Conservation (phyloP, 2,329 filamentous ascomycete species). For the Fusarium floridanum region DNA sequence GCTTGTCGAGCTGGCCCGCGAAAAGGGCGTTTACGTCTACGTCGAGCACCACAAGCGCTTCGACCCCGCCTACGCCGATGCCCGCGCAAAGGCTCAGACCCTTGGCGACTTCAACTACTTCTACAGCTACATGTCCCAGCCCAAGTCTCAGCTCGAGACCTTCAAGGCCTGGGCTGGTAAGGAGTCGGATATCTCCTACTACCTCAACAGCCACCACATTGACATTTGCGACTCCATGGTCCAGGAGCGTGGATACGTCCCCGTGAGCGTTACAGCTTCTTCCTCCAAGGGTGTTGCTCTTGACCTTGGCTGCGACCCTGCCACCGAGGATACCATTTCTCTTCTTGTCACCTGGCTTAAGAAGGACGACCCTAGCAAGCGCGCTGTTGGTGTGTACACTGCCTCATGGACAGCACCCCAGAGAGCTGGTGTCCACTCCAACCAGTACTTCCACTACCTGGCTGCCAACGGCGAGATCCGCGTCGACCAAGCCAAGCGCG, state of each 20-base stretch:
- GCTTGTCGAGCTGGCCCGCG: constrained; percentile 78
- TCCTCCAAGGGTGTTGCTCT: constrained; percentile 84
- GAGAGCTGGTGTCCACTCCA: constrained; percentile 93
- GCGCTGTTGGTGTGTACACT: constrained; percentile 90
- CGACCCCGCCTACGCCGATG: constrained; percentile 93
- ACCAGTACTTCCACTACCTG: constrained; percentile 98
- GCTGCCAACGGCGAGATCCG: constrained; percentile 86
- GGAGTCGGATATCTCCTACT: constrained; percentile 95
- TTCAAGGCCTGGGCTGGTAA: constrained; percentile 95
- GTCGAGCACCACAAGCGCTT: constrained; percentile 98
- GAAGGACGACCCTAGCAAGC: constrained; percentile 74
- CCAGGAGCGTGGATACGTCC: constrained; percentile 76
- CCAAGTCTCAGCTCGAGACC: constrained; percentile 90
- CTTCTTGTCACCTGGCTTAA: constrained; percentile 90
- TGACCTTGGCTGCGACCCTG: constrained; percentile 80
- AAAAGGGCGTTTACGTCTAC: constrained; percentile 88
- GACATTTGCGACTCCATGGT: constrained; percentile 96
- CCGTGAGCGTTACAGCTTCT: constrained; percentile 82
- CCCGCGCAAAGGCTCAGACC: constrained; percentile 78
- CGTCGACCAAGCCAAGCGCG: constrained; percentile 92
- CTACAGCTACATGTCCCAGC: constrained; percentile 96
- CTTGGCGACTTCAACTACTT: constrained; percentile 98
- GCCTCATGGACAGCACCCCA: constrained; percentile 95
- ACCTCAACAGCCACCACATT: constrained; percentile 94
- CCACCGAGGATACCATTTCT: constrained; percentile 94